Base-by-base conservation (phyloP, 2,329 filamentous ascomycete species). In the Neofusicoccum parvum region DNA sequence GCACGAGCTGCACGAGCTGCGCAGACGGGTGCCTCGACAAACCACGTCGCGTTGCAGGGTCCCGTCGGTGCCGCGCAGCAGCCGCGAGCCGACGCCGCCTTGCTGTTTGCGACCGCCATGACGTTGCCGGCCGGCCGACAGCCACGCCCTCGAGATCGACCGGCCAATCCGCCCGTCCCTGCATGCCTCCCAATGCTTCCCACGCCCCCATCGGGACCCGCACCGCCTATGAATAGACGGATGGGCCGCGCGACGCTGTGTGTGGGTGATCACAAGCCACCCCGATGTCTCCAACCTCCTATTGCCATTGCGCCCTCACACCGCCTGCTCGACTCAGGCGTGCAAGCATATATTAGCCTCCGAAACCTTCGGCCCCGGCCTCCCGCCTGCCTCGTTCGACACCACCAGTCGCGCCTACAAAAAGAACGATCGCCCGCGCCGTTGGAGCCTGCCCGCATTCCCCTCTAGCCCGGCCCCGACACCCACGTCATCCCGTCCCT, bases 261-360 rank as follows among this genome's bases (percentile, higher is more conserved):
- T 59, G 54, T 46, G 39, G 54, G 27, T 60, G 56, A 46, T 60
- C 56, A 48, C 43, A 60, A 60, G 56, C 56, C 56, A 60, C 36
- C 56, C 41, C 41, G 48, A 48, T 36, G 37, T 14, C 17, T 14
- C 56, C 56, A 60, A 15, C 56, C 56, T 60, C 56, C 56, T 43
- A 48, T 48, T 20, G 10, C n/a, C 27, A 15, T 15, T 12, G 4
- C 37, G 12, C 17, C n/a, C 27, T 14, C 32, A 20, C 45, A 9
- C 23, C 27, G 11, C 27, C 41, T 46, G 43, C n/a, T 10, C 27
- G 7, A 12, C 39, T 48, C n/a, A 48, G 43, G 56, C 56, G n/a
- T 17, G 27, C 41, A 37, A 37, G 41, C 41, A 20, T 23, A 60
- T 36, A 48, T 60, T 60, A 48, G 37, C 7, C 56, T 48, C 56